Evolutionary conservation across 1,284 basidiomycete species (phyloP).

Genomic region (Cerioporus squamosus): DNA sequence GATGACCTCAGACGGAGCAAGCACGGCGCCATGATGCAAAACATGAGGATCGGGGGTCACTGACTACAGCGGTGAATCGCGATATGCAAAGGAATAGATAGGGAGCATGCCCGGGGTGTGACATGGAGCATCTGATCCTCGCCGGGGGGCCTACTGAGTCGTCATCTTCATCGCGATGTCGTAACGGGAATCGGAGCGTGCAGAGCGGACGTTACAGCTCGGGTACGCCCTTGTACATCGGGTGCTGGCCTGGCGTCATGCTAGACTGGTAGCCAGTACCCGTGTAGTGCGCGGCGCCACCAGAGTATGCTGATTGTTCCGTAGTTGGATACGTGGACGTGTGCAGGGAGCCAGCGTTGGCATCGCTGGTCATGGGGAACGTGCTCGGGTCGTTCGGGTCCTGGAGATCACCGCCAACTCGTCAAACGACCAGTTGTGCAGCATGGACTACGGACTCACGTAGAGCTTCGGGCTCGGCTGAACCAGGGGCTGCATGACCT

Average conservation of each 20-base stretch:
- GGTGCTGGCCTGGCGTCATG: not conserved
- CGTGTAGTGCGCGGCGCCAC: not conserved
- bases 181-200: not conserved
- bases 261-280: not conserved
- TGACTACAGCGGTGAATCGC: too few species aligned
- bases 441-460: slow-evolving; percentile 5
- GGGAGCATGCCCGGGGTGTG: too few species aligned
- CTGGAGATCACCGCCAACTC: not conserved
- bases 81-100: too few species aligned
- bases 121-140: not conserved
- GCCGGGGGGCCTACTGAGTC: not conserved
- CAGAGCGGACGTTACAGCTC: slow-evolving; percentile 6
- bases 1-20: slow-evolving; percentile 1
- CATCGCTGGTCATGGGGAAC: slow-evolving; percentile 9
- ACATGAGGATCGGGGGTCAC: too few species aligned
- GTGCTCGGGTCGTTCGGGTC: slow-evolving; percentile 23
- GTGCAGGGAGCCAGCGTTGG: slow-evolving; percentile 3
- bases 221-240: slow-evolving; percentile 14
- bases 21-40: not conserved
- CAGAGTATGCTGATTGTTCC: not conserved
- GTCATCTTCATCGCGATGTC: not conserved
- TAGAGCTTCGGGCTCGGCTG: slow-evolving; percentile 10
- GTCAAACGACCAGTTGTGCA: not conserved
- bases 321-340: slow-evolving; percentile 6
- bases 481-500: not conserved